Evolutionary conservation across 441 rosid species (phyloP), one percentile per base, ranked within the genome.

Genomic region (Manihot esculenta): DNA sequence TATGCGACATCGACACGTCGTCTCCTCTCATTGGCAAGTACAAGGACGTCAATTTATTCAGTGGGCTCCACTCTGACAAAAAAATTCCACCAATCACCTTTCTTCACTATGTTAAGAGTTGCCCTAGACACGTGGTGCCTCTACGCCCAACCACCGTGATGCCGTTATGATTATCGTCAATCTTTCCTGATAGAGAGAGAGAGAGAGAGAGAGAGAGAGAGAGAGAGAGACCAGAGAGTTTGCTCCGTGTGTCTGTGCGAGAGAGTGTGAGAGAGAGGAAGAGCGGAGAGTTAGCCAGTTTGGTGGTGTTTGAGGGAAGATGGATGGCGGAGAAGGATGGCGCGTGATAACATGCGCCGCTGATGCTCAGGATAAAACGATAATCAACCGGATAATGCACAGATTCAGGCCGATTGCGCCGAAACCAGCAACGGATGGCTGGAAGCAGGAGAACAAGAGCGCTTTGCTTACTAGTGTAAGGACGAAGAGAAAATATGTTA

Each of bases 381-480:
- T 82, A 55, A 77, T 79, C 71, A 74, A 81, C 68, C 74, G 74
- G 53, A 62, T 79, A 66, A 84, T 85, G 94, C 88, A 85, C 51
- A 77, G 86, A 77, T 89, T 79, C 79, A 76, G 91, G 68, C 97
- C 91, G 72, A 87, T 87, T 66, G 97, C 89, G 20, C 92, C 97
- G 51, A 91, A 83, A 76, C 91, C 90, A 30, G 81, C 71, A 56
- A 30, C 72, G n/a, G 78, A 80, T 6, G 66, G 20, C 7, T 6
- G 38, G 38, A 42, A 41, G 47, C 66, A 66, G 35, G 81, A 73
- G 35, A 76, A 62, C 33, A 73, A 62, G 59, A 54, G 62, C 61
- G 53, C 65, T 45, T 42, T 69, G 51, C 71, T 71, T 48, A 42
- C 38, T 30, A 72, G 62, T 48, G 79, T 62, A 57, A 75, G 90